Evolutionary conservation across 164 flowering plant species (phyloP), one percentile per base, ranked within the genome.

Genomic region (Akebia trifoliata): DNA sequence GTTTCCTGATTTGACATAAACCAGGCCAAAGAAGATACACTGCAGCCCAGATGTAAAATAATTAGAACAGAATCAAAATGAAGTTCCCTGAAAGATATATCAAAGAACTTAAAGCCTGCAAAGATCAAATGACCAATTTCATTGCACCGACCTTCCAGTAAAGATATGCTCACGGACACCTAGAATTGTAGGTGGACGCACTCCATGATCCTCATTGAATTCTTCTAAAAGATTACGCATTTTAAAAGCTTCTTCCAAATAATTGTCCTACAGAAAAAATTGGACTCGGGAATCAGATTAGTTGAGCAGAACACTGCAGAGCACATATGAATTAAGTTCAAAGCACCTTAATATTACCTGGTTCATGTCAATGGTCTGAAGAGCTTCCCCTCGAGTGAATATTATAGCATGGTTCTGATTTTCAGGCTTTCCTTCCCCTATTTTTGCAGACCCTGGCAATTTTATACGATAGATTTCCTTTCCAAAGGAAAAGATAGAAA

Each of bases 361-460:
- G 63, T 93, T 93, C 99, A 93, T 93, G 67, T 93, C 99, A 71
- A 93, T 93, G 39, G 97, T 74, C 64, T 93, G 99, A 70, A 93
- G 89, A 60, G 97, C 99, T 77, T 93, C 99, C 18, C 99, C 99
- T 66, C 96, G 73, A 37, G 89, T 79, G 39, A 93, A 93, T 64
- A 93, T 69, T 43, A 93, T 83, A n/a, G 99, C 99, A 69, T 93
- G 99, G 60, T 93, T 93, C 67, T 93, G 99, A 69, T 93, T 93
- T 79, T 93, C 99, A 52, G 99, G 99, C 70, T 93, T 93, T 35
- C 99, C 97, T 84, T 93, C 99, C 63, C 99, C 99, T 54, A 93
- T 50, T 69, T 79, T 93, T 66, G 94, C 92, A 56, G 96, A 22
- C 26, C 99, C 99, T 10, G 99, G 99, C 61, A 93, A 69, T 61